Evolutionary conservation across 768 basidiomycete species (phyloP).

Genomic region (Cystobasidium tubakii): DNA sequence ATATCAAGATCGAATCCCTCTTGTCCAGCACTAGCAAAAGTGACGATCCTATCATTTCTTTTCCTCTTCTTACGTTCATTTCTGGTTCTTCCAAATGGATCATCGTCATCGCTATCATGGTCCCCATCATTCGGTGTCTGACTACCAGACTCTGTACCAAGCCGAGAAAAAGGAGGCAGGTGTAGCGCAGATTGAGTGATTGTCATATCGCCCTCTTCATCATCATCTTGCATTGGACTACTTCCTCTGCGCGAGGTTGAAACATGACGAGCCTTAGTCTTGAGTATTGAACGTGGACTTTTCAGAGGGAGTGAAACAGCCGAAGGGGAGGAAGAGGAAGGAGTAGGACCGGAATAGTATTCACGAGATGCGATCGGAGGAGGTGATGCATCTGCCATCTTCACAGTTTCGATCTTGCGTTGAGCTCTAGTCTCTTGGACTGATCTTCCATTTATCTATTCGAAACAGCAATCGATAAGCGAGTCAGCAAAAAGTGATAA

Average conservation of each 20-base stretch:
- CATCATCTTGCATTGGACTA: not conserved
- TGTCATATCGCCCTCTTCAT: not conserved
- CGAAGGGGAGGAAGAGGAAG: not conserved
- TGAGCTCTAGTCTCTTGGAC: not conserved
- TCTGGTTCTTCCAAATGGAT: not conserved
- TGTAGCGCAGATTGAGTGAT: not conserved
- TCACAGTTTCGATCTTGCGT: not conserved
- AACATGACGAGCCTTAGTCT: not conserved
- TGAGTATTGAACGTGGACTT: not conserved
- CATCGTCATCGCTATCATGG: not conserved
- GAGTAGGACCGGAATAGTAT: not conserved
- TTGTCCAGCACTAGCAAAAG: not conserved
- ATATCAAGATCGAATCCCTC: not conserved
- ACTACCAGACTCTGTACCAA: not conserved
- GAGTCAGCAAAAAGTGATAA: not conserved
- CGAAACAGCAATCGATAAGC: not conserved
- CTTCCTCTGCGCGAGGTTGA: not conserved
- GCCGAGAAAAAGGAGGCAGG: not conserved
- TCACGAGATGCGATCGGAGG: not conserved
- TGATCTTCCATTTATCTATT: not conserved
- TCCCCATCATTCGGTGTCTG: not conserved
- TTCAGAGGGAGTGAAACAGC: not conserved
- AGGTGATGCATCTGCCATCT: not conserved
- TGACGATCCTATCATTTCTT: not conserved
- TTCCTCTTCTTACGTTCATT: not conserved